Evolutionary conservation across 345 rosid species (phyloP).

Genomic region (Pugionium cornutum): DNA sequence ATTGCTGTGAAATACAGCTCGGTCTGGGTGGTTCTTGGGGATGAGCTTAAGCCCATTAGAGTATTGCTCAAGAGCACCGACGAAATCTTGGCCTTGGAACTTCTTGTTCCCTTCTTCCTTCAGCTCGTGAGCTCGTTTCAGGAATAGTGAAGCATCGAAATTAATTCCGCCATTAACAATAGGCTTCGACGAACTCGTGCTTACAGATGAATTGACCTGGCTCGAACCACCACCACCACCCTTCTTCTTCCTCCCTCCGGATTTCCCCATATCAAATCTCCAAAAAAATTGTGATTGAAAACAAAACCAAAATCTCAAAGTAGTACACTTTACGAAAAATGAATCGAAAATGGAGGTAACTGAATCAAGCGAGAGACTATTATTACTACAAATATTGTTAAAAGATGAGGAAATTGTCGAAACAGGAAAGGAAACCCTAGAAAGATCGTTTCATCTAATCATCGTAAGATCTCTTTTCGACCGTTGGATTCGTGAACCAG

Average conservation of each 20-base stretch:
- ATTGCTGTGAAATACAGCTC: slow-evolving; percentile 92
- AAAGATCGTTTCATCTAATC: not conserved
- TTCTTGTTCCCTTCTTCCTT: slow-evolving; percentile 93
- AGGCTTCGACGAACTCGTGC: slow-evolving; percentile 34
- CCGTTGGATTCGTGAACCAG: slow-evolving; percentile 4
- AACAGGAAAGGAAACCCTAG: slow-evolving; percentile 1
- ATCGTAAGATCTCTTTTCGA: not conserved
- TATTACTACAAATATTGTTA: not conserved
- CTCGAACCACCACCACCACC: slow-evolving; percentile 47
- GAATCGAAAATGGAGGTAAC: not conserved
- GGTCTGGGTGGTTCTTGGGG: slow-evolving; percentile 77
- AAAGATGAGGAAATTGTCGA: slow-evolving; percentile 5
- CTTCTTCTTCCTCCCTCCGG: slow-evolving; percentile 84
- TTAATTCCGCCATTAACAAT: slow-evolving; percentile 64
- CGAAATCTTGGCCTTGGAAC: slow-evolving; percentile 77
- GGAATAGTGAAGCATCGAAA: slow-evolving; percentile 64
- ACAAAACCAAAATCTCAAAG: not conserved
- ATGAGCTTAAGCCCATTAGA: slow-evolving; percentile 68
- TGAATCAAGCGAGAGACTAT: not conserved
- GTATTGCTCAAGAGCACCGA: slow-evolving; percentile 81
- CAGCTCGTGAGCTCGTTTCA: slow-evolving; percentile 90
- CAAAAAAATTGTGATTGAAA: not conserved
- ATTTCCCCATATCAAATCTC: slow-evolving; percentile 67
- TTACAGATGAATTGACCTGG: slow-evolving; percentile 50
- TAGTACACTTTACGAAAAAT: not conserved